Evolutionary conservation across 352 stramenopile genomes (phyloP).

Genomic region (Elongisporangium undulatum): DNA sequence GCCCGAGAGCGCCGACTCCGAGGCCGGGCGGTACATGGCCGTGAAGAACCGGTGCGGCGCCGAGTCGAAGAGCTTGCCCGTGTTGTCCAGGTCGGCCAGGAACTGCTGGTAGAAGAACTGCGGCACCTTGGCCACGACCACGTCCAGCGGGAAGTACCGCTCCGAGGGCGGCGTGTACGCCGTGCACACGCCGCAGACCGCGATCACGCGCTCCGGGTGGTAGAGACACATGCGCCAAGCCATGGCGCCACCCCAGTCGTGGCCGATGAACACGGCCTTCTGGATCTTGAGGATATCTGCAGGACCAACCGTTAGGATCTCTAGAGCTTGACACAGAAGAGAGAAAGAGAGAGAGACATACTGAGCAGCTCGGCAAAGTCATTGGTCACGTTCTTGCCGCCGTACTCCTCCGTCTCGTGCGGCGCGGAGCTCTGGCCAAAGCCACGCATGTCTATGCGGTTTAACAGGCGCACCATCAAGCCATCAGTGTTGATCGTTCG

Average conservation of each 20-base stretch:
- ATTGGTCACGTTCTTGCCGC: constrained; percentile 47
- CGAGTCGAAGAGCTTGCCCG: constrained; percentile 26
- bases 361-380: constrained; percentile 50
- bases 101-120: constrained; percentile 53
- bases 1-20: constrained; percentile 14
- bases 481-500: background rate
- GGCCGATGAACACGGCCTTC: constrained; percentile 50
- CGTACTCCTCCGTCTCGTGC: constrained; percentile 40
- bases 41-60: constrained; percentile 46
- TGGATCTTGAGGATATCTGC: constrained; percentile 3
- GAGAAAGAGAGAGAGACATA: constrained; percentile 4
- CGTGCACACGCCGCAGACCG: constrained; percentile 41
- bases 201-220: constrained; percentile 38
- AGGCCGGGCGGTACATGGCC: constrained; percentile 39
- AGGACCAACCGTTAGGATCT: background rate
- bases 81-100: constrained; percentile 19
- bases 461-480: background rate
- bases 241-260: constrained; percentile 51
- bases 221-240: constrained; percentile 57
- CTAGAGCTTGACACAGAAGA: background rate
- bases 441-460: constrained; percentile 38
- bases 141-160: constrained; percentile 26
- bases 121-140: constrained; percentile 24
- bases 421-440: constrained; percentile 58
- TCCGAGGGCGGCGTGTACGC: constrained; percentile 34